These are phyloP conservation scores for Eucalyptus viminalis DNA, from an alignment of 345 rosid genomes.

Conservation along the genomic window DNA sequence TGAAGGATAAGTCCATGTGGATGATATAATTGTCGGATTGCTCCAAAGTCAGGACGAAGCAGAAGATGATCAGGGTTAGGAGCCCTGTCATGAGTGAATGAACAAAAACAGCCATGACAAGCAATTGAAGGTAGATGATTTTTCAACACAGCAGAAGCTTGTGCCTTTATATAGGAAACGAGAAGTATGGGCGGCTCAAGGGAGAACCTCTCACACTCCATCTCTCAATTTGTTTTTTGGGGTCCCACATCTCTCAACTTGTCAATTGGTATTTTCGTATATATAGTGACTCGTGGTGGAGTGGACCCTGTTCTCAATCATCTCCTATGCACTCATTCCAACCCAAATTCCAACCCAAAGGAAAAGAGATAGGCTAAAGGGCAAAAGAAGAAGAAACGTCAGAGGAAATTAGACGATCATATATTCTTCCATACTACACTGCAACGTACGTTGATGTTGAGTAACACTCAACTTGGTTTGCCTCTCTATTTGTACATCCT, in stretches of 20 bases:
- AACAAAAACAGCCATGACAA: background rate
- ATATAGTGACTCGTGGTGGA: background rate
- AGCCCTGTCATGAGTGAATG: background rate
- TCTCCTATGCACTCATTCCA: background rate
- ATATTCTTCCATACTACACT: background rate
- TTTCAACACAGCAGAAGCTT: background rate
- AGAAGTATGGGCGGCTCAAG: background rate
- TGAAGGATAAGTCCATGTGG: constrained; percentile 31
- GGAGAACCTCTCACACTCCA: background rate
- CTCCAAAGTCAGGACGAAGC: background rate
- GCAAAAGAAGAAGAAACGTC: background rate
- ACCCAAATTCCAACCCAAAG: background rate
- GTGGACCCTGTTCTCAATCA: background rate
- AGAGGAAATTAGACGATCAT: background rate
- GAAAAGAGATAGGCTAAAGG: background rate
- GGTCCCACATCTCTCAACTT: background rate
- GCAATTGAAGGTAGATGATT: background rate
- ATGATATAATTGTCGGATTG: constrained; percentile 23
- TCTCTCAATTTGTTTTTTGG: background rate
- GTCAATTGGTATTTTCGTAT: background rate
- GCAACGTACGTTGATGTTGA: background rate
- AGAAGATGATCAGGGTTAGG: background rate
- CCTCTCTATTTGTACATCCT: background rate
- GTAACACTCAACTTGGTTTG: background rate
- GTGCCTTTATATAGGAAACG: background rate